phyloP scores from a whole-genome alignment of 192 early-diverging fungal genomes.

The Linnemannia zychae region DNA sequence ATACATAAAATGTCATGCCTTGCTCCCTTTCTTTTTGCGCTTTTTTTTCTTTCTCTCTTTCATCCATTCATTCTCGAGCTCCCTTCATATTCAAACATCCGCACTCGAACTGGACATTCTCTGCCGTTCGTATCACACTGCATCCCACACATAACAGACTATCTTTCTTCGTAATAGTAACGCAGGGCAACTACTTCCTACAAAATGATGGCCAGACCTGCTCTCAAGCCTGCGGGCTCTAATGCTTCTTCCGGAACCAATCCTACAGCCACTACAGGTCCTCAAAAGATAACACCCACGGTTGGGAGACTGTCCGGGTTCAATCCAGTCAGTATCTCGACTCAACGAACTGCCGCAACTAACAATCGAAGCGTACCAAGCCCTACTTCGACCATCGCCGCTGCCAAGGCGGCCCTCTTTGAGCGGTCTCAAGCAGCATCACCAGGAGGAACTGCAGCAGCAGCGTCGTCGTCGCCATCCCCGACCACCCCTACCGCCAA shows the following conservation, averaged over 20 bases:
- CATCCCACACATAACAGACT: not conserved
- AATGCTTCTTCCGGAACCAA: slow-evolving; percentile 7
- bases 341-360: not conserved
- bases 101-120: not conserved
- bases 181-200: not conserved
- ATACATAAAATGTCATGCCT: slow-evolving; percentile 6
- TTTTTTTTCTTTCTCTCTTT: not conserved
- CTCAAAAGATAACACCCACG: slow-evolving; percentile 1
- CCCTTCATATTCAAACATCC: not conserved
- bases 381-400: slow-evolving; percentile 22
- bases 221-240: not conserved
- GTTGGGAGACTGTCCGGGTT: slow-evolving; percentile 20
- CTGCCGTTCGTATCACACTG: not conserved
- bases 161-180: not conserved
- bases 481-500: slow-evolving; percentile 11
- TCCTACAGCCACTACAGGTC: not conserved
- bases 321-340: slow-evolving; percentile 15
- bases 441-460: slow-evolving; percentile 3
- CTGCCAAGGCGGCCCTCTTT: slow-evolving; percentile 34
- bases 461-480: slow-evolving; percentile 1
- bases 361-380: not conserved
- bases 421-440: not conserved
- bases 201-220: not conserved
- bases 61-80: not conserved
- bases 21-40: not conserved